phyloP scores from a whole-genome alignment of 495 filamentous ascomycete genomes.

The Chlorociboria aeruginascens region DNA sequence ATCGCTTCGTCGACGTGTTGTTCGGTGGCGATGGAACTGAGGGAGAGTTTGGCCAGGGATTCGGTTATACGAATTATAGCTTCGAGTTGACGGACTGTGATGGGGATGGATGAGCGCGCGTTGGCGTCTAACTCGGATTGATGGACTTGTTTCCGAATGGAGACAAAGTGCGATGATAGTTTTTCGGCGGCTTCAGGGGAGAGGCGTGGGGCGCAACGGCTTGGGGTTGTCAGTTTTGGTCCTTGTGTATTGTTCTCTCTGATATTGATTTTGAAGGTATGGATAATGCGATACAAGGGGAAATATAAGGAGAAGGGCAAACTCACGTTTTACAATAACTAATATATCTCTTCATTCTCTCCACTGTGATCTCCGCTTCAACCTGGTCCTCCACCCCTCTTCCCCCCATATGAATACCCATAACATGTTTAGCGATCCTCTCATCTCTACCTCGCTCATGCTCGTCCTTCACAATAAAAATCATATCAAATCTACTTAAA shows the following conservation, averaged over 20 bases:
- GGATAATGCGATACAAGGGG: not conserved
- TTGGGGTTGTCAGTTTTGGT: conserved; percentile 32
- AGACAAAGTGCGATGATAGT: conserved; percentile 93
- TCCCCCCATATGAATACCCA: conserved; percentile 93
- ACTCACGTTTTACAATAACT: conserved; percentile 91
- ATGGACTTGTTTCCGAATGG: conserved; percentile 90
- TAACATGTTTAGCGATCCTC: conserved; percentile 90
- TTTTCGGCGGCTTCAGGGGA: conserved; percentile 90
- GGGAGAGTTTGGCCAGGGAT: conserved; percentile 79
- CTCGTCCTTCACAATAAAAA: conserved; percentile 96
- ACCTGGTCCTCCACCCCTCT: conserved; percentile 72
- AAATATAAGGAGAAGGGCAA: not conserved
- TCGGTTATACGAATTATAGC: conserved; percentile 96
- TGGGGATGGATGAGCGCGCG: conserved; percentile 82
- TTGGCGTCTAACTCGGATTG: conserved; percentile 78
- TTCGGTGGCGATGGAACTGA: conserved; percentile 77
- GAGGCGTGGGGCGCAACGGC: conserved; percentile 85
- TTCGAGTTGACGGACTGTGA: conserved; percentile 94
- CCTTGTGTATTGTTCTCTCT: not conserved
- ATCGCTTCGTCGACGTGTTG: conserved; percentile 96
- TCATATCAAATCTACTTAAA: conserved; percentile 98
- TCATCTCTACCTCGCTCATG: conserved; percentile 87
- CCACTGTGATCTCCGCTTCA: conserved; percentile 78
- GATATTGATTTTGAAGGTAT: not conserved
- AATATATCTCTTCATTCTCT: conserved; percentile 97